Base-by-base conservation (phyloP, 1,139 yeast species). In the Suhomyces anneliseae region DNA sequence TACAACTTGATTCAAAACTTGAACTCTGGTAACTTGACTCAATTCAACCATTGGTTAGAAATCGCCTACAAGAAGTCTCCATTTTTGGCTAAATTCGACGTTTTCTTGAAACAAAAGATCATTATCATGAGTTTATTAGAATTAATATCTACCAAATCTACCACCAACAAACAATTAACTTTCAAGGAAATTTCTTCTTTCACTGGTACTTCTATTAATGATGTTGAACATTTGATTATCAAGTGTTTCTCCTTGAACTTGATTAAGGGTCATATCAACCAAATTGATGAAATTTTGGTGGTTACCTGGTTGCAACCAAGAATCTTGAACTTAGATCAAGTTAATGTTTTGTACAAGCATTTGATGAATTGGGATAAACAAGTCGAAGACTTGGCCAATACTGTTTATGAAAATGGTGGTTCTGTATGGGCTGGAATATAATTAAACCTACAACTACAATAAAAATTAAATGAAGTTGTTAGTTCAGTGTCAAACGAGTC, bases 281-380 rank as follows among this genome's bases (percentile, higher is more conserved):
- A 93, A 70, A 90, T 90, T 42, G 81, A 82, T 47, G 81, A 85
- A 62, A 70, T 85, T 10, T 88, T 93, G 52, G 82, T 87, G 29
- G 84, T 93, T 45, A 83, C 89, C 24, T 93, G 99, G 98, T 85
- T 92, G 53, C 98, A 93, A 71, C 98, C 99, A 47, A 80, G 98
- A 61, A 89, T 90, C 47, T 85, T 93, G 77, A 89, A 89, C 62
- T 78, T 76, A 57, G 81, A 79, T 42, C 98, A 93, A 73, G 88
- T 92, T 50, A 80, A 76, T 47, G 78, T 79, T 47, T 90, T 93
- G 86, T 82, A 82, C 57, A 77, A 78, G 50, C 87, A 89, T 59
- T 78, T 93, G 61, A 76, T 76, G 34, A 78, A 75, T 45, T 93
- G 99, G 99, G 86, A 87, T 58, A 67, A 66, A 46, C 85, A 83